Conservation (phyloP, 768 basidiomycete species). For the Rubroboletus satanas region DNA sequence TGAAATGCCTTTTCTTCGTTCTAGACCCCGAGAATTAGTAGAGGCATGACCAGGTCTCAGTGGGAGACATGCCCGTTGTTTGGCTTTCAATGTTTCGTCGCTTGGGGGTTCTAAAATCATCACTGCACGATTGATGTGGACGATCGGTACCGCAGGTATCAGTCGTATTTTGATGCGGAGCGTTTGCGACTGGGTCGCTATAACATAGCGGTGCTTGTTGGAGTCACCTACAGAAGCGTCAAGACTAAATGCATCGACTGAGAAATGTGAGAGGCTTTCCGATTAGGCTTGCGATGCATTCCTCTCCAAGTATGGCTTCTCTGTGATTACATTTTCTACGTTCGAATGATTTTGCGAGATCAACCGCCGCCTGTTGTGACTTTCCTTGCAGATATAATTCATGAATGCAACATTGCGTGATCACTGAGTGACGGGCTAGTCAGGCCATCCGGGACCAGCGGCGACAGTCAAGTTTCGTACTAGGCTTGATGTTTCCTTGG, state of each 20-base stretch:
- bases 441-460: slow-evolving; percentile 18
- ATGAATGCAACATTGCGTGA: slow-evolving; percentile 96
- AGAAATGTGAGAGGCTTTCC: slow-evolving; percentile 42
- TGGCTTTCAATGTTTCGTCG: slow-evolving; percentile 66
- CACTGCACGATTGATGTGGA: slow-evolving; percentile 90
- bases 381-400: slow-evolving; percentile 86
- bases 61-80: slow-evolving; percentile 48
- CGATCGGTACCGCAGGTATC: slow-evolving; percentile 82
- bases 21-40: slow-evolving; percentile 34
- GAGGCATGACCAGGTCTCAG: not conserved
- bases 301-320: slow-evolving; percentile 78
- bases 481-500: slow-evolving; percentile 87
- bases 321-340: slow-evolving; percentile 92
- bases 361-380: slow-evolving; percentile 67
- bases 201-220: slow-evolving; percentile 91
- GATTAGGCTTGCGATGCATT: slow-evolving; percentile 77
- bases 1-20: slow-evolving; percentile 60
- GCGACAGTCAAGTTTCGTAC: slow-evolving; percentile 46
- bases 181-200: slow-evolving; percentile 77
- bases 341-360: slow-evolving; percentile 92
- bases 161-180: slow-evolving; percentile 66
- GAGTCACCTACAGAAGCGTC: slow-evolving; percentile 49
- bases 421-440: slow-evolving; percentile 72
- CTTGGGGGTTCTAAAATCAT: slow-evolving; percentile 92
- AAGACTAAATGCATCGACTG: slow-evolving; percentile 1